phyloP scores from a whole-genome alignment of 441 rosid genomes.

The Erodium trifolium region DNA sequence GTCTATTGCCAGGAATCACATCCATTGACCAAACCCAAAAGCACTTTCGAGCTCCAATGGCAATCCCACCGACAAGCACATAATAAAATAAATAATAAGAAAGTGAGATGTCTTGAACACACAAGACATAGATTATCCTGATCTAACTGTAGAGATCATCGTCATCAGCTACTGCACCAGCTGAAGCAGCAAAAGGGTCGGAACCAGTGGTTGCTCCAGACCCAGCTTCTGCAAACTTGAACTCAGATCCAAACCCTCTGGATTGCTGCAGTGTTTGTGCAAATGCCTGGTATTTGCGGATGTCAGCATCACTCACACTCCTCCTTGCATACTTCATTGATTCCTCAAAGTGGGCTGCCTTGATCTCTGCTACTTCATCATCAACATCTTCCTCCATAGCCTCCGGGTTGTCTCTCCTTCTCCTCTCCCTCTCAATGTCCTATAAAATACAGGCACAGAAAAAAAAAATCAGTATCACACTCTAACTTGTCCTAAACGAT shows the following conservation, averaged over 20 bases:
- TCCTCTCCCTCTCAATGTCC: slow-evolving; percentile 61
- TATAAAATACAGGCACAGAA: slow-evolving; percentile 12
- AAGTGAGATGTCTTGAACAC: no score
- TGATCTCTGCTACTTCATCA: slow-evolving; percentile 53
- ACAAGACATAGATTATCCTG: no score
- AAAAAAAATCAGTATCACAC: no score
- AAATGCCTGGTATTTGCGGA: slow-evolving; percentile 17
- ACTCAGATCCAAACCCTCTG: slow-evolving; percentile 7
- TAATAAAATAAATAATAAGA: no score
- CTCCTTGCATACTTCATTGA: slow-evolving; percentile 57
- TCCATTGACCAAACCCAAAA: no score
- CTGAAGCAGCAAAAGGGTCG: not conserved
- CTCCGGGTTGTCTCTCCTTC: slow-evolving; percentile 48
- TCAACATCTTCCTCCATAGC: slow-evolving; percentile 61
- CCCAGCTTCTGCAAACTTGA: not conserved
- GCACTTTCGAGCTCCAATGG: no score
- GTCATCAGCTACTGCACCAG: not conserved
- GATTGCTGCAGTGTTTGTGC: slow-evolving; percentile 22
- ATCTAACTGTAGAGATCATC: not conserved
- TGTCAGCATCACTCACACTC: slow-evolving; percentile 2
- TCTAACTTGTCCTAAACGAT: no score
- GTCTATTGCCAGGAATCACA: no score
- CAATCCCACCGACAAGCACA: no score
- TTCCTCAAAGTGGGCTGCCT: slow-evolving; percentile 56
- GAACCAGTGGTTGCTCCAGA: not conserved